These are phyloP conservation scores for Ustilago nuda DNA, from an alignment of 1,284 basidiomycete species.

Conservation along the genomic window DNA sequence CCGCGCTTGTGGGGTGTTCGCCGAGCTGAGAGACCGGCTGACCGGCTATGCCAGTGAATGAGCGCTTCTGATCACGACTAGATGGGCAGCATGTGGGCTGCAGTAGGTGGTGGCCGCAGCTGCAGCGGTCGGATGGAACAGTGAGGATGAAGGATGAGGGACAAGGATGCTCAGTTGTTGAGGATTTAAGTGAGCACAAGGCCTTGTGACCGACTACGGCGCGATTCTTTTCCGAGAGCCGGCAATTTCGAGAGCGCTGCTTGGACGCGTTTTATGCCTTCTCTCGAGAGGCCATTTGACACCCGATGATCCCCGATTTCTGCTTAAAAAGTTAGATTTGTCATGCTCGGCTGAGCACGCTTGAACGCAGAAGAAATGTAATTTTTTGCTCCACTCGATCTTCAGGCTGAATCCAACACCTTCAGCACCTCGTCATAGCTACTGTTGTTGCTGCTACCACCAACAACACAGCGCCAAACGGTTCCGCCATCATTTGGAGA, in stretches of 20 bases:
- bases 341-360: constrained; percentile 36
- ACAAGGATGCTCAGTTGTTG: constrained; percentile 2
- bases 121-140: neutral
- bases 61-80: constrained; percentile 8
- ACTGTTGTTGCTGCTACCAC: neutral
- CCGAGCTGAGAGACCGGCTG: constrained; percentile 6
- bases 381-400: constrained; percentile 15
- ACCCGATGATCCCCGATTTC: constrained; percentile 12
- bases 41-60: constrained; percentile 29
- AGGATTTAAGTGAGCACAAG: neutral
- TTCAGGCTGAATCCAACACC: constrained; percentile 9
- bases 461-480: neutral
- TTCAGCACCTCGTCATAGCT: neutral
- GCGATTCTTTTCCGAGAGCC: neutral
- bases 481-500: no score
- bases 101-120: neutral
- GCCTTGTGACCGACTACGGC: neutral
- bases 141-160: neutral
- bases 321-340: constrained; percentile 12
- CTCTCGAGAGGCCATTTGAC: neutral
- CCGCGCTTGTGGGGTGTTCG: neutral
- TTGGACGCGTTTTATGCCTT: constrained; percentile 15
- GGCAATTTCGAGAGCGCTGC: neutral
- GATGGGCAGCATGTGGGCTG: constrained; percentile 10
- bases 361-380: constrained; percentile 6